Base-by-base conservation (phyloP, 1,284 basidiomycete genomes). In the Irpex rosettiformis region DNA sequence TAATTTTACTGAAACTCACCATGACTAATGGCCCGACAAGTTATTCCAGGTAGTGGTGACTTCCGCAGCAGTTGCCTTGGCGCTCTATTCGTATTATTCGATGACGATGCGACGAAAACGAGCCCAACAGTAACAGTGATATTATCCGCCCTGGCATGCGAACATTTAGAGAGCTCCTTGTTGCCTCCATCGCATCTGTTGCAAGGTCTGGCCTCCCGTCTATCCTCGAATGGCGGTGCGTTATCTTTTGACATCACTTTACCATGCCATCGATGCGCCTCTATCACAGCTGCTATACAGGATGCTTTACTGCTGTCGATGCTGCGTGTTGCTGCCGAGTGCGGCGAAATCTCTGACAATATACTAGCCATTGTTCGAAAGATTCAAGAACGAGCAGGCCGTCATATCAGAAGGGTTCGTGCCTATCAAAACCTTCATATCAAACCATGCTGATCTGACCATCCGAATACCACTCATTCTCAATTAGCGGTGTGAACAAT, bases 231-330 rank as follows among this genome's bases (percentile, higher is more conserved):
- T 64, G 66, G 76, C 54, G 69, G 88, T 89, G 58, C 67, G 84
- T 60, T 27, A 10, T 52, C 27, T 7, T 49, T 42, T 53, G 37
- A 27, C n/a, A 4, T 52, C 45, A n/a, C 25, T 22, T 37, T 22
- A 21, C 47, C 24, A 18, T 42, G 52, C 40, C 28, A 47, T 18
- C 21, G 11, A 18, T 28, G 27, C 13, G 48, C 13, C 24, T 28
- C 33, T 40, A 43, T 30, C 55, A 22, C 61, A 91, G 89, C 79
- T 30, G 75, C 83, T 22, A 80, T 91, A 8, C 86, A 89, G 67
- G 89, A 92, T 59, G 83, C 82, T 4, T 83, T 82, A 61, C 69
- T 92, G 28, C 68, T 91, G 33, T 78, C 84, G 3, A 88, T 91
- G 84, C 70, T 89, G 43, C 79, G 87, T 55, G 66, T 90, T 48